phyloP scores from a whole-genome alignment of 305 asterid genomes.

The Fraxinus dipetala region DNA sequence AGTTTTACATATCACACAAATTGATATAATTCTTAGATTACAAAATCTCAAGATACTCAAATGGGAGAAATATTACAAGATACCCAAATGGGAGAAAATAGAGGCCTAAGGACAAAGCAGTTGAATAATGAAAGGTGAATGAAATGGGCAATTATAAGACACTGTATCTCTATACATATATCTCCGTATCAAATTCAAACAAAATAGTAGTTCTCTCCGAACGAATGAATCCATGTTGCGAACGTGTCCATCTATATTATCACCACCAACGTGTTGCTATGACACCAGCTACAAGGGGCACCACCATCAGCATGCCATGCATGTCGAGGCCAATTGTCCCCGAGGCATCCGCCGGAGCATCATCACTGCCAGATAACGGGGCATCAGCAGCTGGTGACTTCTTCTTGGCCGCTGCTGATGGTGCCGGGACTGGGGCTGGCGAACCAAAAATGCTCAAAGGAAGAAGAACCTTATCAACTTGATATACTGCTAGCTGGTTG shows the following conservation, averaged over 20 bases:
- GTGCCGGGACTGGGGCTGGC: constrained; percentile 45
- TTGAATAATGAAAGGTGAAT: not conserved
- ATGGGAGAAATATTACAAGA: constrained; percentile 4
- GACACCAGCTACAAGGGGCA: constrained; percentile 27
- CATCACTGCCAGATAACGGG: constrained; percentile 34
- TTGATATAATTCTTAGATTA: constrained; percentile 13
- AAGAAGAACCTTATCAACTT: constrained; percentile 53
- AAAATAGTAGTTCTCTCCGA: not conserved
- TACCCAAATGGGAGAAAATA: not conserved
- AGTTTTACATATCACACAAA: not conserved
- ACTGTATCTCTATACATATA: not conserved
- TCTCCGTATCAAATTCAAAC: not conserved
- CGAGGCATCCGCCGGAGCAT: constrained; percentile 43
- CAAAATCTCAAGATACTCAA: constrained; percentile 25
- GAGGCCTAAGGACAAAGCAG: not conserved
- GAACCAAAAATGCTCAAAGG: constrained; percentile 50
- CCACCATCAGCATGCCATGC: constrained; percentile 26
- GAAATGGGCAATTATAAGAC: not conserved
- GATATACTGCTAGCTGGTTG: constrained; percentile 50
- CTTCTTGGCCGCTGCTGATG: constrained; percentile 31
- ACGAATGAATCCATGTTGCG: not conserved
- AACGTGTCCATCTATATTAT: not conserved
- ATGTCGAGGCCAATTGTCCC: constrained; percentile 14
- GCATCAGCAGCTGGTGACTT: constrained; percentile 29
- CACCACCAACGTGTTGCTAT: constrained; percentile 23